Evolutionary conservation across 441 rosid genomes (phyloP), one percentile per base, ranked within the genome.

Genomic region (Dalechampia spathulata): DNA sequence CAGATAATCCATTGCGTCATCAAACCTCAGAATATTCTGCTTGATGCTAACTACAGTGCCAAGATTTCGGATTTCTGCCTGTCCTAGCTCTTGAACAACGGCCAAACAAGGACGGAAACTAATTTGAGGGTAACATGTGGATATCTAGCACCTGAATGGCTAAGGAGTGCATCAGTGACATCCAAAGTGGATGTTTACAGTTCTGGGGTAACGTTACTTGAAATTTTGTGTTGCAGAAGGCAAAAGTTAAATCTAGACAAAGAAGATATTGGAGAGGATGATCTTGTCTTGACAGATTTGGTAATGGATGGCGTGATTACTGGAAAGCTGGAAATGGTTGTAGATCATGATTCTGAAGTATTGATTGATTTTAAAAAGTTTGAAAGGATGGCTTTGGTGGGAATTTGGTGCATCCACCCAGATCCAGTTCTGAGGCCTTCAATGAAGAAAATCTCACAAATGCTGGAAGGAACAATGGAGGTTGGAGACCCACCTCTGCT

Each of bases 1-100:
- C 52, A 49, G 1, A 46, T 57, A 9, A 45, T 57, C 21, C 61
- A 57, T 32, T 57, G 61, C 15, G 61, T 45, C 12, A 46, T 57
- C 41, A 37, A 37, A 15, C 40, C 15, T 9, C 12, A 37, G 12
- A 37, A 37, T 37, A 13, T 37, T 6, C 40, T 37, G 9, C 40
- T 37, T 6, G 40, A 37, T 13, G 15, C 9, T 9, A 10, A 1
- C 12, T 37, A 6, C 11, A 37, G 1, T 9, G 40, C 40, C 9
- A 1, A 10, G 12, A 37, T 37, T 9, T 37, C 40, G 2, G 15
- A 37, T 37, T 37, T 37, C 15, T 13, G 40, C 1, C 11, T 37
- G 15, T 13, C 11, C 4, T 9, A 37, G 15, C 11, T 37, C 12
- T 10, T 37, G 15, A 2, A 9, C 1, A 6, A 37, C 2, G 15